Percentiles rank a stretch among this genome's conserved stretches.
These are phyloP conservation scores for Umbelopsis isabellina DNA, from an alignment of 192 early-diverging fungal genomes.

Conservation along the genomic window DNA sequence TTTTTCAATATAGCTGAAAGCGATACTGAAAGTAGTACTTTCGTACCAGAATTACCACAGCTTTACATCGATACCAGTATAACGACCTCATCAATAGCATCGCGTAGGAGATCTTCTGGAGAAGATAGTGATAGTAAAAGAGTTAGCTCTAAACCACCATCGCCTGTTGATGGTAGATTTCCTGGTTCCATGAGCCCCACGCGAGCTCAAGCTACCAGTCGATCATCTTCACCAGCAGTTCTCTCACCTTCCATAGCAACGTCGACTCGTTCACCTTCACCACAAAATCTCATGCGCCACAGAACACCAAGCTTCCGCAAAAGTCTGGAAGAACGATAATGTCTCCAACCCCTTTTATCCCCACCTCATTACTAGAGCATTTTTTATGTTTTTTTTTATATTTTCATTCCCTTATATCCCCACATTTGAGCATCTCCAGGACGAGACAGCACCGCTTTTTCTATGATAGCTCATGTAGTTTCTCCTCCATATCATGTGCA, in stretches of 20 bases:
- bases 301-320: constrained; percentile 1
- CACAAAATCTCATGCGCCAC: constrained; percentile 2
- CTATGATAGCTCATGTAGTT: not conserved
- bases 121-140: constrained; percentile 7
- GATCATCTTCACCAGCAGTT: constrained; percentile 17
- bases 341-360: not conserved
- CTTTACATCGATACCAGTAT: not conserved
- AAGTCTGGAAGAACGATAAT: constrained; percentile 9
- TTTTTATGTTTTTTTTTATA: not conserved
- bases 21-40: not conserved
- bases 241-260: constrained; percentile 12
- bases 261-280: constrained; percentile 12
- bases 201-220: not conserved
- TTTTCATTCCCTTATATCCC: not conserved
- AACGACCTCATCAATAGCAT: not conserved
- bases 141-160: constrained; percentile 6
- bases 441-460: constrained; percentile 13
- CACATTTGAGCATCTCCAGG: constrained; percentile 2
- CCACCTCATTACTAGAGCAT: constrained; percentile 6
- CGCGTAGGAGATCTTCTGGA: not conserved
- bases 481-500: constrained; percentile 23
- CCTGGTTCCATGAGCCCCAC: not conserved
- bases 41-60: not conserved
- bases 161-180: not conserved
- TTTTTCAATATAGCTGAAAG: not conserved